Percentiles rank a stretch among this genome's conserved stretches.
phyloP scores from a whole-genome alignment of 169 alveolate species.

The Eimeria acervulina region DNA sequence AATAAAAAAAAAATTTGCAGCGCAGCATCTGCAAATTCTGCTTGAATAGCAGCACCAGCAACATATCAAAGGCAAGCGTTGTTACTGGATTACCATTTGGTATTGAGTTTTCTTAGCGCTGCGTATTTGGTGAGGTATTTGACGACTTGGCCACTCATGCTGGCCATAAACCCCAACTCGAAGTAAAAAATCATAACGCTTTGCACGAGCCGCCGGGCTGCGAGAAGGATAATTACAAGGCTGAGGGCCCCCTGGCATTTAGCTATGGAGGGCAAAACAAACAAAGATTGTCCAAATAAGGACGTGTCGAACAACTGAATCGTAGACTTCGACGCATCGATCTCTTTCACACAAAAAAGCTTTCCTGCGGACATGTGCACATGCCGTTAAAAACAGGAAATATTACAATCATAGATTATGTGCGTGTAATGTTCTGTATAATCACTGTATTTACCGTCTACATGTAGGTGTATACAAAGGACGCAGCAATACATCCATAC shows the following conservation, averaged over 20 bases:
- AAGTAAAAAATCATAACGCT: constrained; percentile 70
- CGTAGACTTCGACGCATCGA: not conserved
- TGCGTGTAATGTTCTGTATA: not conserved
- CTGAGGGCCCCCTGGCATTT: constrained; percentile 34
- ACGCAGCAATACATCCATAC: not conserved
- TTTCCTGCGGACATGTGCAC: not conserved
- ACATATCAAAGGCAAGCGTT: not conserved
- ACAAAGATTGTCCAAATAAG: constrained; percentile 22
- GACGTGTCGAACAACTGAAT: constrained; percentile 20
- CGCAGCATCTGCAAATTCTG: not conserved
- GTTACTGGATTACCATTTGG: constrained; percentile 45
- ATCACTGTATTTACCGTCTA: not conserved
- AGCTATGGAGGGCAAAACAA: constrained; percentile 37
- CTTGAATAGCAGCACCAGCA: not conserved
- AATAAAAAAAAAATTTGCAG: not conserved
- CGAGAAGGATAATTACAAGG: constrained; percentile 8
- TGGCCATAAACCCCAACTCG: constrained; percentile 80
- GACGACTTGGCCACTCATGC: constrained; percentile 69
- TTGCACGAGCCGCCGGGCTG: constrained; percentile 56
- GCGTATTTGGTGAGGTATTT: constrained; percentile 75
- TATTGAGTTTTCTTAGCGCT: constrained; percentile 51
- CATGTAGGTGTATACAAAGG: not conserved
- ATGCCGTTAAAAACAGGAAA: not conserved
- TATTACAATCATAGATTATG: not conserved
- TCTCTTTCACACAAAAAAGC: constrained; percentile 22